phyloP scores from a whole-genome alignment of 2,329 filamentous ascomycete genomes.

The Penicillium sp. region DNA sequence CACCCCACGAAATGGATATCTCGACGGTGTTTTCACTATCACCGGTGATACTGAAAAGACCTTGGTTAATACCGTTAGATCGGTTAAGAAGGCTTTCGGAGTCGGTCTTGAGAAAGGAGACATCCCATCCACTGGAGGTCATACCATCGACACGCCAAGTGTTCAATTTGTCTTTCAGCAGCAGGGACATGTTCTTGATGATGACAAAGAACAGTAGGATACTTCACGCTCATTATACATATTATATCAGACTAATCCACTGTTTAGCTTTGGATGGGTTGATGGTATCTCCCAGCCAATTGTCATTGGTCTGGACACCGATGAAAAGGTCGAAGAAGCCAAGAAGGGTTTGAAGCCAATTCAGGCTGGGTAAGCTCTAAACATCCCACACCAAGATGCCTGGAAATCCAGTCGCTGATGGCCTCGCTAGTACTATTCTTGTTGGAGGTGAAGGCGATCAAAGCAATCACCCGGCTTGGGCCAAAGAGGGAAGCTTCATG shows the following conservation, averaged over 20 bases:
- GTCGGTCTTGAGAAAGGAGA: neutral
- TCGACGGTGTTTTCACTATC: neutral
- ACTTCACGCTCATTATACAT: neutral
- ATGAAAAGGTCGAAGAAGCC: neutral
- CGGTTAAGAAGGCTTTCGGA: neutral
- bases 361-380: neutral
- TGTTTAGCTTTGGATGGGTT: slow-evolving; percentile 1
- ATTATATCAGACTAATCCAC: neutral
- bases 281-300: neutral
- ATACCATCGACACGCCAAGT: neutral
- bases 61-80: neutral
- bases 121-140: too few species aligned
- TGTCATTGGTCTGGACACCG: neutral
- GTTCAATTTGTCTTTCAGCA: neutral
- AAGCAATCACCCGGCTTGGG: neutral
- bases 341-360: neutral
- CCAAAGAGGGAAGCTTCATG: slow-evolving; percentile 1
- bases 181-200: neutral
- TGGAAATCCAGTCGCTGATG: too few species aligned
- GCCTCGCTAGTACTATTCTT: neutral
- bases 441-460: neutral
- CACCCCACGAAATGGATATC: neutral
- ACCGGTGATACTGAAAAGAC: neutral
- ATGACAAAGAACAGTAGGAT: neutral
- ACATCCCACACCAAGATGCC: too few species aligned